phyloP scores from a whole-genome alignment of 2,329 filamentous ascomycete species.

The Penicillium digitatum region DNA sequence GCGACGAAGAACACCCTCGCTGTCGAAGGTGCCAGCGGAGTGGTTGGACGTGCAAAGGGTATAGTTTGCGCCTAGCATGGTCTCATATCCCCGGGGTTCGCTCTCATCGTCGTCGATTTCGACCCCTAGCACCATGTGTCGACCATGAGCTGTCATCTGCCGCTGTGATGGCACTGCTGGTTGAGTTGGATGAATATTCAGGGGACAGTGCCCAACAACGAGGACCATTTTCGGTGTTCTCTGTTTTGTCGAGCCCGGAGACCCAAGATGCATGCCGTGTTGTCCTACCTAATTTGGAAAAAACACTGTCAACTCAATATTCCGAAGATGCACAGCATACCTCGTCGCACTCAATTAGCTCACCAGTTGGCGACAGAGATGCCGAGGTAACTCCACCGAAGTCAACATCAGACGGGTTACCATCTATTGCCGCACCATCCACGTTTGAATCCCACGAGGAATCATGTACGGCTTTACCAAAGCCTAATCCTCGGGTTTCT shows the following conservation, averaged over 20 bases:
- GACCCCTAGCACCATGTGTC: conserved; percentile 2
- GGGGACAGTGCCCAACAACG: conserved; percentile 14
- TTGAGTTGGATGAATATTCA: conserved; percentile 18
- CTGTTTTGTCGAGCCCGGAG: conserved; percentile 2
- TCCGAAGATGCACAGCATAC: neutral
- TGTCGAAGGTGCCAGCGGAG: conserved; percentile 21
- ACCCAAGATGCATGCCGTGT: neutral
- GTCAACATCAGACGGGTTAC: neutral
- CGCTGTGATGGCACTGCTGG: conserved; percentile 17
- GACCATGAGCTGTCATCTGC: conserved; percentile 12
- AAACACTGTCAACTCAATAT: neutral
- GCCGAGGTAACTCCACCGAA: neutral
- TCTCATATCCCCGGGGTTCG: conserved; percentile 11
- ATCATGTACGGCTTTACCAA: neutral
- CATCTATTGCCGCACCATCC: neutral
- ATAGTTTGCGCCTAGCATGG: conserved; percentile 24
- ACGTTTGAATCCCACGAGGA: neutral
- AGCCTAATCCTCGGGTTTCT: neutral
- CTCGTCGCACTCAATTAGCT: neutral
- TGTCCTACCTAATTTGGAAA: neutral
- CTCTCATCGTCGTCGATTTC: conserved; percentile 17
- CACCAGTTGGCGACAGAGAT: neutral
- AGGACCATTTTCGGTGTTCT: conserved; percentile 26
- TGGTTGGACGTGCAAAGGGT: conserved; percentile 23
- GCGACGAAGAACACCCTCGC: conserved; percentile 21